These are phyloP conservation scores for Ogataea trehaloabstinens DNA, from an alignment of 805 yeast species.

Conservation along the genomic window DNA sequence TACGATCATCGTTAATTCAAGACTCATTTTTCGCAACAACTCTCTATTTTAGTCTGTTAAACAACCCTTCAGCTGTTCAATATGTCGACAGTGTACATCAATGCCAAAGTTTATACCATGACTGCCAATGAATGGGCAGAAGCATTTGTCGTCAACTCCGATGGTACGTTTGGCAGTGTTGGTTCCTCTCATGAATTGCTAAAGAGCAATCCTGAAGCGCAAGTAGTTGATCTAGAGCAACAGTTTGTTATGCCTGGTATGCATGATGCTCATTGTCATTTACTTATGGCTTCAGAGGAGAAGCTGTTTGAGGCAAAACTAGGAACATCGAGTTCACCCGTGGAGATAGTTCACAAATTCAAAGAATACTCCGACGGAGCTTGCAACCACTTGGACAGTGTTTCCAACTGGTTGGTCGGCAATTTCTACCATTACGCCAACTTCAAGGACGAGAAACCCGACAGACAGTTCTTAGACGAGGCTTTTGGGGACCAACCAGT, in stretches of 20 bases:
- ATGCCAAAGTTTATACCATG: slow-evolving; percentile 23
- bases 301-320: slow-evolving; percentile 25
- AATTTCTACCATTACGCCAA: slow-evolving; percentile 27
- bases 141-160: slow-evolving; percentile 22
- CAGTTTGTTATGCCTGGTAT: slow-evolving; percentile 29
- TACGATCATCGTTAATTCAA: too few species aligned
- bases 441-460: slow-evolving; percentile 26
- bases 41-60: too few species aligned
- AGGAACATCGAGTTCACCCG: slow-evolving; percentile 18
- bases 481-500: slow-evolving; percentile 31
- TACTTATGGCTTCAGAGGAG: slow-evolving; percentile 26
- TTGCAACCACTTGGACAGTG: slow-evolving; percentile 22
- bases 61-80: neutral
- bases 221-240: slow-evolving; percentile 23
- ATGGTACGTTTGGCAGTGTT: slow-evolving; percentile 21
- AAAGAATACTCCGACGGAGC: slow-evolving; percentile 20
- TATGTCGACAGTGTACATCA: slow-evolving; percentile 25
- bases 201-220: slow-evolving; percentile 9
- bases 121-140: slow-evolving; percentile 17
- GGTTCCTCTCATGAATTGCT: slow-evolving; percentile 20
- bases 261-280: slow-evolving; percentile 29
- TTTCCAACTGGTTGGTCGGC: slow-evolving; percentile 27
- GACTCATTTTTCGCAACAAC: too few species aligned
- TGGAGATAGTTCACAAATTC: slow-evolving; percentile 23
- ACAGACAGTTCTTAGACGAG: slow-evolving; percentile 26